Evolutionary conservation across 2,329 filamentous ascomycete genomes (phyloP).

Genomic region (Arthrobotrys sinensis): DNA sequence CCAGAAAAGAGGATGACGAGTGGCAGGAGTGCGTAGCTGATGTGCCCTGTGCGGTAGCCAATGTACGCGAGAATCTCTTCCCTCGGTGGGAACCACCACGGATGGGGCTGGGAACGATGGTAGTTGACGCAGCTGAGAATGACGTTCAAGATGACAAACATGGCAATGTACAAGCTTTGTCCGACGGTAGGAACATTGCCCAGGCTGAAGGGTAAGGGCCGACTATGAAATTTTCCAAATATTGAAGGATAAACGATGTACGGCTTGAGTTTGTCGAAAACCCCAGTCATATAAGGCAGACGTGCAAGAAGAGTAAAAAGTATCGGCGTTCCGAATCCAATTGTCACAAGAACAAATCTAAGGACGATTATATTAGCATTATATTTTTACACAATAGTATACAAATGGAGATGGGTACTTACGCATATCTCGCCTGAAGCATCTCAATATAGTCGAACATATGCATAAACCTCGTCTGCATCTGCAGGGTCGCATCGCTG

Average conservation of each 20-base stretch:
- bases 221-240: constrained; percentile 66
- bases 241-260: constrained; percentile 66
- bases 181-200: constrained; percentile 69
- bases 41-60: constrained; percentile 67
- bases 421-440: constrained; percentile 40
- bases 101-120: constrained; percentile 27
- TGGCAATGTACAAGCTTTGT: constrained; percentile 69
- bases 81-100: constrained; percentile 39
- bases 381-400: background rate
- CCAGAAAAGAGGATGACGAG: constrained; percentile 69
- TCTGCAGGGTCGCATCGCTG: constrained; percentile 20
- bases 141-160: constrained; percentile 68
- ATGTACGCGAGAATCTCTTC: constrained; percentile 46
- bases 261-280: constrained; percentile 65
- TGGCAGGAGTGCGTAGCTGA: constrained; percentile 68
- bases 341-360: constrained; percentile 8
- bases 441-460: constrained; percentile 62
- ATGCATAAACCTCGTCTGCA: constrained; percentile 42
- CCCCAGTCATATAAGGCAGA: constrained; percentile 64
- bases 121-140: constrained; percentile 66
- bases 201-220: constrained; percentile 66
- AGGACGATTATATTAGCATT: background rate
- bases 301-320: constrained; percentile 63
- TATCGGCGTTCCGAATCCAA: constrained; percentile 65
- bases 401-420: constrained; percentile 25